phyloP scores from a whole-genome alignment of 768 basidiomycete species.

The Trametes cinnabarina region DNA sequence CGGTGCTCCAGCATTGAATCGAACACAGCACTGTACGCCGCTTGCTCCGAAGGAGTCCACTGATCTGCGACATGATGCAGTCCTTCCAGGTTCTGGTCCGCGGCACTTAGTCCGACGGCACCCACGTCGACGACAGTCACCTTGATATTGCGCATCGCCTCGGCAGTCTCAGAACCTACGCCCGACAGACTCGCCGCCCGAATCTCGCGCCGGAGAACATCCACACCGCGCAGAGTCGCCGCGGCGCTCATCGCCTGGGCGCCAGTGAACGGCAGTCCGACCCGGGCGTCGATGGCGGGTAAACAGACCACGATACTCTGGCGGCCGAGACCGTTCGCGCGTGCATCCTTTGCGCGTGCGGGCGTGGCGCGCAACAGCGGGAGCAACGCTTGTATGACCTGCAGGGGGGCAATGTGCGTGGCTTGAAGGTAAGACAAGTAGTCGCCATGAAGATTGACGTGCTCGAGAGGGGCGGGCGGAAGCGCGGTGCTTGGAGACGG shows the following conservation, averaged over 20 bases:
- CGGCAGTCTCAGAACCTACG: slow-evolving; percentile 50
- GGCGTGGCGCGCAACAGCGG: slow-evolving; percentile 74
- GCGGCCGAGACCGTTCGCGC: slow-evolving; percentile 40
- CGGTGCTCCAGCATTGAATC: slow-evolving; percentile 45
- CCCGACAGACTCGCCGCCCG: slow-evolving; percentile 54
- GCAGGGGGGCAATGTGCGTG: slow-evolving; percentile 75
- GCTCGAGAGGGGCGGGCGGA: slow-evolving; percentile 63
- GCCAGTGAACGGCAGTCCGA: slow-evolving; percentile 65
- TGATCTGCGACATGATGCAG: slow-evolving; percentile 51
- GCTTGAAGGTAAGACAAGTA: slow-evolving; percentile 73
- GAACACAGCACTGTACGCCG: slow-evolving; percentile 72
- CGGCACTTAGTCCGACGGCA: slow-evolving; percentile 36
- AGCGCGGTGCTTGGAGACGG: slow-evolving; percentile 34
- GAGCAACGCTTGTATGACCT: slow-evolving; percentile 71
- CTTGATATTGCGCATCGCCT: slow-evolving; percentile 63
- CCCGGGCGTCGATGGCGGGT: slow-evolving; percentile 67
- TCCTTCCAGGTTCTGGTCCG: slow-evolving; percentile 28
- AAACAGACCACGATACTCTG: slow-evolving; percentile 68
- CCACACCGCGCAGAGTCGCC: slow-evolving; percentile 65
- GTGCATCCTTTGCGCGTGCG: slow-evolving; percentile 49
- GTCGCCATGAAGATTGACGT: slow-evolving; percentile 55
- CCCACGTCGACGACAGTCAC: slow-evolving; percentile 78
- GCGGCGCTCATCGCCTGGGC: slow-evolving; percentile 77
- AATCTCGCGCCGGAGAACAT: slow-evolving; percentile 74
- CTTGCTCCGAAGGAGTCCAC: slow-evolving; percentile 74